These are phyloP conservation scores for Carnegiea gigantea DNA, from an alignment of 179 eudicot genomes.

Conservation along the genomic window DNA sequence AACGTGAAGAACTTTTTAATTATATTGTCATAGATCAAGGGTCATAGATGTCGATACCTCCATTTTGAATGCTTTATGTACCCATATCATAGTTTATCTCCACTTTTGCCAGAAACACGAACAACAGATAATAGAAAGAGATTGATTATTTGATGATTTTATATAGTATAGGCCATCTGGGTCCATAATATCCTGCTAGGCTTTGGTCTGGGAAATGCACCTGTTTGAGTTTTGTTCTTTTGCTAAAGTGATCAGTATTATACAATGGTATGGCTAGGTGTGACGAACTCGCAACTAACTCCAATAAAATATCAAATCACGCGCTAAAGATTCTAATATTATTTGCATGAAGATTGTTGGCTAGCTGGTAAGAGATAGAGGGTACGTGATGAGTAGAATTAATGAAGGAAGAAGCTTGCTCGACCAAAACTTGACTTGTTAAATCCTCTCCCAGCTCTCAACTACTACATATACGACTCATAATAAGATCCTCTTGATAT, in stretches of 20 bases:
- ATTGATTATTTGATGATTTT: neutral
- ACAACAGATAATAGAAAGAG: neutral
- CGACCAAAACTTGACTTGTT: neutral
- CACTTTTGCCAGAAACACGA: conserved; percentile 11
- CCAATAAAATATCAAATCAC: neutral
- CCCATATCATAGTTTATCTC: neutral
- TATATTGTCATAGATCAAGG: too few relatives aligned
- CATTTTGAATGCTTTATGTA: too few relatives aligned
- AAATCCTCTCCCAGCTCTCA: neutral
- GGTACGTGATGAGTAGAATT: neutral
- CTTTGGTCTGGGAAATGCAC: neutral
- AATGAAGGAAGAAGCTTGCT: neutral
- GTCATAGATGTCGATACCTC: too few relatives aligned
- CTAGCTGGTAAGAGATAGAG: neutral
- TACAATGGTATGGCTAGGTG: conserved; percentile 20
- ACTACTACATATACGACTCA: neutral
- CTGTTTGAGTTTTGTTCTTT: conserved; percentile 17
- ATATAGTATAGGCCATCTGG: neutral
- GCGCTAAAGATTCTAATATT: neutral
- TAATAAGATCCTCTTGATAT: neutral
- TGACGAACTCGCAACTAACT: conserved; percentile 26
- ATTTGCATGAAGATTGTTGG: neutral
- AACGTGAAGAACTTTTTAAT: too few relatives aligned
- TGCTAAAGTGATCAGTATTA: neutral
- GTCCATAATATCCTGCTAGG: conserved; percentile 18